Base-by-base conservation (phyloP, 352 stramenopile species). In the Aphanomyces cochlioides region DNA sequence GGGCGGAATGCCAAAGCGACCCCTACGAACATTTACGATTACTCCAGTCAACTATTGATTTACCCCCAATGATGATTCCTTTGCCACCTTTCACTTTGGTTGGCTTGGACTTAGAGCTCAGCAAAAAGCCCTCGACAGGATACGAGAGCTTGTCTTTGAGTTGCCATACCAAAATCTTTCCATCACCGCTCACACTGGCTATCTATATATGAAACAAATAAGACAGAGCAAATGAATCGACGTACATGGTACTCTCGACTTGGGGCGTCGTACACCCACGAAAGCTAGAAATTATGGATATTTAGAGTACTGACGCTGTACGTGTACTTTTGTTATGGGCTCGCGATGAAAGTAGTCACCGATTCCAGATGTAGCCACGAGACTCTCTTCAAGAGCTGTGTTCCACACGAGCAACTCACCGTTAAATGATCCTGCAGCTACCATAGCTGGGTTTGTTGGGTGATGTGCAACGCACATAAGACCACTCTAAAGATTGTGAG, bases 271-370 rank as follows among this genome's bases (percentile, higher is more conserved):
- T 89, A 93, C 39, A 96, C 82, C 78, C 85, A 96, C 6, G 82
- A 75, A 38, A 96, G 81, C 45, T 73, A 38, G 37, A 56, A 50
- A 15, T 28, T 28, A 37, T 43, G 4, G 19, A 36, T 10, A 17
- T 7, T 5, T 64, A 28, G 0, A 15, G 48, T 15, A 60, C 15
- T 67, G 64, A 75, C 28, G 54, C 5, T 3, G 19, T 28, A 28
- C 7, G 8, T n/a, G n/a, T 57, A 67, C 57, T 67, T 90, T 87
- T 28, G 87, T 89, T 13, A 96, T 82, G 1, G 88, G 88, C 69
- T 96, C 87, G 45, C 88, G 81, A 69, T 96, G 89, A 69, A 92
- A 95, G 67, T 93, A 92, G 66, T 96, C 89, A n/a, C 87, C 87
- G 21, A 96, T 96, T 5, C 82, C 80, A 0, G 88, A 93, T 40